Base-by-base conservation (phyloP, 2,329 filamentous ascomycete species). In the Trichoderma polysporum region DNA sequence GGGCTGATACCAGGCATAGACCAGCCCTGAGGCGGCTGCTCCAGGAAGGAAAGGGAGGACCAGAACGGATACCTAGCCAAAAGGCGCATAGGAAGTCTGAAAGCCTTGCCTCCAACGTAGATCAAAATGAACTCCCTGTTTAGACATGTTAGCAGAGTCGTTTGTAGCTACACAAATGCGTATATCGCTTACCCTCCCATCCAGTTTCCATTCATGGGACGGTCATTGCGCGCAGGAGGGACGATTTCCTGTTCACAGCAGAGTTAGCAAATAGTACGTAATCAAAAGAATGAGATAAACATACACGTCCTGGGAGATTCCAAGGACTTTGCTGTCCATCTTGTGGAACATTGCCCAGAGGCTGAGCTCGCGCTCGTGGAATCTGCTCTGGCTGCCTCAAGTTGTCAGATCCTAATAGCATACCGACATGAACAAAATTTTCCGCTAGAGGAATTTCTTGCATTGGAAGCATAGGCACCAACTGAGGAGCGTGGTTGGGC, bases 21-120 rank as follows among this genome's bases (percentile, higher is more conserved):
- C 64, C 66, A 71, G 39, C 69, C 69, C 8, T 66, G 33, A 3
- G 61, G 15, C 2, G 66, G 68, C 1, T 56, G 19, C 25, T 64
- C 41, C 31, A 59, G 6, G 35, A 33, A 35, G 8, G 15, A 3
- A 2, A 68, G 58, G 1, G 66, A 50, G 19, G n/a, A 19, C 68
- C 67, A 70, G 47, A 60, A 65, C 1, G 52, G 58, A 31, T 60
- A 66, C 4, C 53, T 52, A 2, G 52, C 22, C n/a, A 69, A 27
- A 29, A 71, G 61, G 7, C 52, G 37, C 12, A 60, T 33, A 9
- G 69, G 66, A 47, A 68, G 56, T 10, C 27, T 41, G 22, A 67
- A 68, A 1, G 13, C 4, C 6, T 27, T 33, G 19, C 54, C 54
- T 12, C 60, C 60, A 37, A 68, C 53, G 6, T 7, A 3, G 15